Evolutionary conservation across 345 rosid genomes (phyloP), one percentile per base, ranked within the genome.

Genomic region (Lagerstroemia speciosa): DNA sequence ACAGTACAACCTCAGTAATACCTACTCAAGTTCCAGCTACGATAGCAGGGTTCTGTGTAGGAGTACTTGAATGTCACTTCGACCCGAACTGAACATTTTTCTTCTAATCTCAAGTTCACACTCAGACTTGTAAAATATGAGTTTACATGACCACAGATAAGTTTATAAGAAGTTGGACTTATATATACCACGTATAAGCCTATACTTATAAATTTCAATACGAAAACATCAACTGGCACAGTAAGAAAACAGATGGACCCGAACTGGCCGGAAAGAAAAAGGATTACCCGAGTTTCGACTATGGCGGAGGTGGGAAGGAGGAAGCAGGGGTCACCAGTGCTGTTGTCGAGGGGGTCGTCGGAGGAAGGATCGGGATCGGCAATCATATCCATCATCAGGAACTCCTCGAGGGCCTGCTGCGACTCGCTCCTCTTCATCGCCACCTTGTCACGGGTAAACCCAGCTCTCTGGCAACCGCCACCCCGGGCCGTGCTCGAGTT

Each of bases 391-490:
- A 41, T 6, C n/a, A 31, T 7, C 38, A 69, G 0, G 3, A 2
- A 6, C 72, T 69, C 72, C 16, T 69, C 66, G 26, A 69, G 55
- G 1, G 12, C 32, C 66, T 41, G n/a, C 55, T 60, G 66, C 30
- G 72, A 60, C 33, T 41, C 72, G 30, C 72, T 69, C 29, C 53
- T 41, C 66, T 60, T 60, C 72, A 30, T 69, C 20, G 26, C 8
- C 30, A 16, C 62, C 17, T 37, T 38, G 53, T 32, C 70, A 48
- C 62, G 31, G 12, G 52, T 12, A 24, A 27, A 38, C 19, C n/a
- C 68, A 11, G 11, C 69, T 26, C 57, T 5, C 1, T n/a, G n/a
- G n/a, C n/a, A n/a, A n/a, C n/a, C n/a, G n/a, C n/a, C 14, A 9
- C 11, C 46, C 2, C 46, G 46, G 14, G 6, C 46, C 2, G 46